Evolutionary conservation across 805 yeast species (phyloP), one percentile per base, ranked within the genome.

Genomic region (Metschnikowia kunwiensis): DNA sequence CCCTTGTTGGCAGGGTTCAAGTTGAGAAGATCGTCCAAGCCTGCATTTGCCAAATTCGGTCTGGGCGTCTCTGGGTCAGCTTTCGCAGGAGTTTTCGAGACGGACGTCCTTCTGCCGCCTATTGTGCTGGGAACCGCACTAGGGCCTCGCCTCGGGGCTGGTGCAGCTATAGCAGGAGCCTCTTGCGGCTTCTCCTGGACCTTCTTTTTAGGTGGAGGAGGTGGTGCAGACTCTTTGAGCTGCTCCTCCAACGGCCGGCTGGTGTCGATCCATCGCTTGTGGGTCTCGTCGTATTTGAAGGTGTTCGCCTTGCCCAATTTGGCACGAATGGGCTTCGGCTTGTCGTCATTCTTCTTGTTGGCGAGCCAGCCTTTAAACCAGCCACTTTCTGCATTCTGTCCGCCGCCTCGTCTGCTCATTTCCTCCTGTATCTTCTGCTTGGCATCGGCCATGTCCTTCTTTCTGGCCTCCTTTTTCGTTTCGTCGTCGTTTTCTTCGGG

Each of bases 261-360:
- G 37, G 75, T 77, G 54, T 86, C 81, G 34, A 93, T 77, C 96
- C 97, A 93, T 52, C 96, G 75, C 56, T 82, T 80, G 54, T 83
- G 72, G 41, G 83, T 78, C 50, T 86, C 91, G 62, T 89, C 96
- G 57, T 78, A 93, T 52, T 77, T 74, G 55, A 93, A 82, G 12
- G 75, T 67, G 54, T 72, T 82, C 23, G 47, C 44, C 39, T 83
- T 86, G 9, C 97, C 98, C 35, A 93, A 63, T 48, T 93, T 87
- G 24, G 96, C 97, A 45, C 78, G 76, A 43, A 80, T 73, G 53
- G 85, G 86, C 33, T 47, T 47, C 25, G 86, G 86, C 34, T 77
- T 85, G 30, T 76, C 80, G 19, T 76, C 74, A 29, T 71, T 72
- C 31, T 61, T 60, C 44, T 65, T 69, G 29, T 30, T 34, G 5